Percentiles rank a stretch among this genome's conserved stretches.
phyloP scores from a whole-genome alignment of 1,139 yeast genomes.

The Geotrichum phurueaensis region DNA sequence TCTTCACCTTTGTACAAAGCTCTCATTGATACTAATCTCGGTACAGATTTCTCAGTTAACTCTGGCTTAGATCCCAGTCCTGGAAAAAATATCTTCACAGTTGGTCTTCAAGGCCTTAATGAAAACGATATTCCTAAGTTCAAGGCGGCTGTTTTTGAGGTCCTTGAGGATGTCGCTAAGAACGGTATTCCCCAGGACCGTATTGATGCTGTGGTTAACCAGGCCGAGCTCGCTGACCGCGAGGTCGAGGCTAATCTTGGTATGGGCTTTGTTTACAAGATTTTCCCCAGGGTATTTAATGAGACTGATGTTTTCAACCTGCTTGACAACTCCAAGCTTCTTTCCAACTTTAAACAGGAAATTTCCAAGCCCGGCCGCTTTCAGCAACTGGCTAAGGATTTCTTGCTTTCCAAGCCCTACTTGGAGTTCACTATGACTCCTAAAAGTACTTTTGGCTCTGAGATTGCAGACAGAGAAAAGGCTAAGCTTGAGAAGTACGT shows the following conservation, averaged over 20 bases:
- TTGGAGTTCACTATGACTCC: slow-evolving; percentile 79
- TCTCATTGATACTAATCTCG: slow-evolving; percentile 76
- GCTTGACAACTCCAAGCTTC: slow-evolving; percentile 58
- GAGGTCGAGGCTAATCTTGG: slow-evolving; percentile 92
- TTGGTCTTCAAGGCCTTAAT: slow-evolving; percentile 77
- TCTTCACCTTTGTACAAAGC: slow-evolving; percentile 83
- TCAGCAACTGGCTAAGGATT: slow-evolving; percentile 48
- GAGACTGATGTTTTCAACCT: slow-evolving; percentile 63
- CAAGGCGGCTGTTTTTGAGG: slow-evolving; percentile 42
- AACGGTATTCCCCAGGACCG: slow-evolving; percentile 52
- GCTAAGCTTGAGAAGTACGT: slow-evolving; percentile 45
- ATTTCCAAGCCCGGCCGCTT: slow-evolving; percentile 53
- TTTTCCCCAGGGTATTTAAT: slow-evolving; percentile 82
- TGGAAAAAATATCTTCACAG: slow-evolving; percentile 67
- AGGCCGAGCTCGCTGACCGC: slow-evolving; percentile 74
- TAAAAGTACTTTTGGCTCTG: slow-evolving; percentile 46
- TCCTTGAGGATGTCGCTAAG: slow-evolving; percentile 33
- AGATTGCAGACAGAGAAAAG: slow-evolving; percentile 51
- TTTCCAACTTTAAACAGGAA: slow-evolving; percentile 56
- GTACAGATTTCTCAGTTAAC: slow-evolving; percentile 82
- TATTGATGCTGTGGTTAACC: slow-evolving; percentile 81
- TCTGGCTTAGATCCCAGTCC: slow-evolving; percentile 84
- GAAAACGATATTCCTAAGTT: slow-evolving; percentile 43
- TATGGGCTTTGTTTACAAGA: slow-evolving; percentile 61
- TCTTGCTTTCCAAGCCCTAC: slow-evolving; percentile 49